Base-by-base conservation (phyloP, 1,284 basidiomycete species). In the Mycena sp. region DNA sequence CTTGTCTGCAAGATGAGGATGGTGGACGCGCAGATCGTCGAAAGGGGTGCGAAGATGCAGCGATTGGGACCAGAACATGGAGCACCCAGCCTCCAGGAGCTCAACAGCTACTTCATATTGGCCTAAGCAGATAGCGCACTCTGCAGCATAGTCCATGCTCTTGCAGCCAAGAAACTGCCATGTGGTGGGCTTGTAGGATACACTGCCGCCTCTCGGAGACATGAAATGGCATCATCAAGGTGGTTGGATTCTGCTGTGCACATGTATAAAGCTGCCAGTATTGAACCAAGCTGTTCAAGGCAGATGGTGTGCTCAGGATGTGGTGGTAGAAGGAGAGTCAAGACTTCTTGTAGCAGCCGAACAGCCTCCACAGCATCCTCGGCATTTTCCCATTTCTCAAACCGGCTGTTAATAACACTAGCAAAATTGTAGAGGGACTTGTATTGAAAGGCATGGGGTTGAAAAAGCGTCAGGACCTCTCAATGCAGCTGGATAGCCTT, bases 1-100 rank as follows among this genome's bases (percentile, higher is more conserved):
- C 16, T 52, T 52, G 12, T n/a, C 28, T 16, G 50, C 50, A 17
- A 52, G 32, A 17, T 4, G 12, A 11, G 50, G 50, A 37, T 40
- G 19, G 10, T 21, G 16, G 4, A 25, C 9, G 12, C 35, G 19
- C 11, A 52, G 50, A 25, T 52, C 32, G 19, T 52, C 50, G 16
- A 52, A 16, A 14, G 50, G 28, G 7, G 50, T 52, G 10, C 50
- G 50, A 38, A 52, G 50, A 38, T 52, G 32, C 4, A 52, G 35
- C n/a, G 50, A 52, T 40, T 52, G 50, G 23, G 50, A 52, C 50
- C 50, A 52, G n/a, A 52, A 50, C 7, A 50, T 19, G 5, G 48
- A 30, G n/a, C 48, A 32, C 10, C 30, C 48, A 23, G 48, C 48
- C 21, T 38, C 44, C 12, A 45, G 44, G 23, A 45, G 23, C 25